Conservation (phyloP, 352 stramenopile species). For the Pythium brachiatum region DNA sequence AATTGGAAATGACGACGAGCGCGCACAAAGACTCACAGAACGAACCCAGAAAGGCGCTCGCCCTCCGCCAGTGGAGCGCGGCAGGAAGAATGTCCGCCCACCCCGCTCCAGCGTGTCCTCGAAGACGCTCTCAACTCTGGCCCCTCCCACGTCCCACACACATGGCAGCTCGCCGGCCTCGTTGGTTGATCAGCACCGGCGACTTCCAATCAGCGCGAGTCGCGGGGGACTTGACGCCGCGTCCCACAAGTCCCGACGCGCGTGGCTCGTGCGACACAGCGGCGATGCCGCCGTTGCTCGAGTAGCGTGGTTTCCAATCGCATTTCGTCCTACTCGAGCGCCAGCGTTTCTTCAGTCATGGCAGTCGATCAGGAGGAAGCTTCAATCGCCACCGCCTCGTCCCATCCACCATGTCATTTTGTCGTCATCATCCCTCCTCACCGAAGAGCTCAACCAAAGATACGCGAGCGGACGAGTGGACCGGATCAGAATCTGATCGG, state of each 20-base stretch:
- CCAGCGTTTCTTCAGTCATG: neutral
- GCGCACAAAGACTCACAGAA: neutral
- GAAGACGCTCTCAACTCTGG: conserved; percentile 32
- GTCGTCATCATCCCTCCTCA: neutral
- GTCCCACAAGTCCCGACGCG: conserved; percentile 24
- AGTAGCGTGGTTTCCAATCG: conserved; percentile 2
- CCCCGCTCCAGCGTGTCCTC: neutral
- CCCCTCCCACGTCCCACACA: conserved; percentile 28
- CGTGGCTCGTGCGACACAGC: conserved; percentile 8
- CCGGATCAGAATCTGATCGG: neutral
- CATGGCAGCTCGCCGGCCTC: neutral
- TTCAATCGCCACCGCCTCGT: conserved; percentile 5
- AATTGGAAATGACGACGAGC: conserved; percentile 1
- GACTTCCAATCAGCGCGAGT: neutral
- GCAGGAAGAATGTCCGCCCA: conserved; percentile 5
- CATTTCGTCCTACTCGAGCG: conserved; percentile 20
- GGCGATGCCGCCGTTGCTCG: neutral
- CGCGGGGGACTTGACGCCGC: neutral
- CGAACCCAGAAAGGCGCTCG: conserved; percentile 11
- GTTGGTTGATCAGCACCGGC: neutral
- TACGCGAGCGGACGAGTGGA: neutral
- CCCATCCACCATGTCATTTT: too few species aligned
- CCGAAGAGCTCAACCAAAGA: too few species aligned
- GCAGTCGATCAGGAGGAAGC: too few species aligned
- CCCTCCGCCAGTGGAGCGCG: neutral